Base-by-base conservation (phyloP, 1,284 basidiomycete genomes). In the Sphaerobolus stellatus region DNA sequence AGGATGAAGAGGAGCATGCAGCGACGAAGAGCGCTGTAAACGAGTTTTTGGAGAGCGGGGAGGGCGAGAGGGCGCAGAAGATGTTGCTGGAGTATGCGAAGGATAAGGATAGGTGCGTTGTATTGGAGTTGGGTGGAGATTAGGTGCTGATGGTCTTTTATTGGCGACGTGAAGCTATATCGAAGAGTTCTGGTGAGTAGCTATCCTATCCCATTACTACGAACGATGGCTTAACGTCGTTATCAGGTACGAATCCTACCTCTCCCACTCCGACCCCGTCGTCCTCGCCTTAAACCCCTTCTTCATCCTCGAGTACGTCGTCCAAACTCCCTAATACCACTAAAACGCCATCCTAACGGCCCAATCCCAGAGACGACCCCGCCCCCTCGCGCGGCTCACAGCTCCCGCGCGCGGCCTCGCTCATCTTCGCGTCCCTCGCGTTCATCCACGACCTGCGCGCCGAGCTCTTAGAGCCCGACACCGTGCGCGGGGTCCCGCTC, bases 381-480 rank as follows among this genome's bases (percentile, higher is more conserved):
- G 95, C 92, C 0, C 94, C 94, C 0, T 83, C 92, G 57, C 83
- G 90, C 46, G 90, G 92, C 41, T 79, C 88, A n/a, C 96, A 98
- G 68, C 77, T 98, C 36, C 89, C 92, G 53, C 82, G 96, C 43
- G 94, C 96, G 1, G 85, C 94, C 1, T 82, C 92, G 1, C 82
- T 99, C 55, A 92, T 98, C 64, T 74, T 94, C 48, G 93, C 94
- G 1, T 92, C 91, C 4, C 78, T 95, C 9, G 90, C 90, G 4
- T 99, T 99, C 77, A 88, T 98, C 54, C 95, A 98, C 71, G 97
- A 98, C 68, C 81, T 97, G 9, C 85, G 94, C 6, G 82, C 84
- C 11, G 92, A 88, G 18, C 69, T 87, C 18, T 83, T 99, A 48
- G 82, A 90, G 62, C 91, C 94, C 1, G 96, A 99, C 67, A 70